Evolutionary conservation across 106 monocot species (phyloP).

Genomic region (Dendrobium huoshanense): DNA sequence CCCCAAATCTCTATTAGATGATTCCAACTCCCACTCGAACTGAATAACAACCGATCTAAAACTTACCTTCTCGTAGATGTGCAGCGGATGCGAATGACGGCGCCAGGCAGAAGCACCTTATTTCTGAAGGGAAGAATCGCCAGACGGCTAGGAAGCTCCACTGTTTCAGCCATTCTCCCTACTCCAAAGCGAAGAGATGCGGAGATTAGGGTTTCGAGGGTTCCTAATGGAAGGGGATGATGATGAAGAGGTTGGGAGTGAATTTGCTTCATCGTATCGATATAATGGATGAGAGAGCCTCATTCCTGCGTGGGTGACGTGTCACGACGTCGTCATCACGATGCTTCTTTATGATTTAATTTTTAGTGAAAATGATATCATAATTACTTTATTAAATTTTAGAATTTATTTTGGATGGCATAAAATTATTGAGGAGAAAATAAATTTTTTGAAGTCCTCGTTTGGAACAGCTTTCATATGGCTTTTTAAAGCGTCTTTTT

Average conservation of each 20-base stretch:
- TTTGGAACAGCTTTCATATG: no score
- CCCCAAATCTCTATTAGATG: not conserved
- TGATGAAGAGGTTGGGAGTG: not conserved
- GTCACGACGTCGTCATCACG: no score
- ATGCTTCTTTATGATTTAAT: no score
- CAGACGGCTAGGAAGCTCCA: constrained; percentile 85
- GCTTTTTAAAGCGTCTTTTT: no score
- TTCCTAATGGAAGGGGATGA: not conserved
- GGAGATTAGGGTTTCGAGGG: not conserved
- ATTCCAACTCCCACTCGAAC: not conserved
- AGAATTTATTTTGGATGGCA: no score
- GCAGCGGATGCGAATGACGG: constrained; percentile 94
- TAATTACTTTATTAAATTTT: no score
- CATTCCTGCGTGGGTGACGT: no score
- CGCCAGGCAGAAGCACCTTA: constrained; percentile 92
- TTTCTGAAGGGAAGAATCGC: constrained; percentile 96
- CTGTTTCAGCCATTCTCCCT: constrained; percentile 60
- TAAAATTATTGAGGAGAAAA: no score
- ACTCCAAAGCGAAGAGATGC: not conserved
- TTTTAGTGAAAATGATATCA: no score
- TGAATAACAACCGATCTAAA: not conserved
- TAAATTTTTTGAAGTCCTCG: no score
- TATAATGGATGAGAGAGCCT: not conserved
- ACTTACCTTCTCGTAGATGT: constrained; percentile 79
- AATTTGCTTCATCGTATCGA: not conserved